A percentile compares a stretch with the other conserved stretches of the same genome.
phyloP scores from a whole-genome alignment of 768 basidiomycete genomes.

The Trichaptum fuscoviolaceum region DNA sequence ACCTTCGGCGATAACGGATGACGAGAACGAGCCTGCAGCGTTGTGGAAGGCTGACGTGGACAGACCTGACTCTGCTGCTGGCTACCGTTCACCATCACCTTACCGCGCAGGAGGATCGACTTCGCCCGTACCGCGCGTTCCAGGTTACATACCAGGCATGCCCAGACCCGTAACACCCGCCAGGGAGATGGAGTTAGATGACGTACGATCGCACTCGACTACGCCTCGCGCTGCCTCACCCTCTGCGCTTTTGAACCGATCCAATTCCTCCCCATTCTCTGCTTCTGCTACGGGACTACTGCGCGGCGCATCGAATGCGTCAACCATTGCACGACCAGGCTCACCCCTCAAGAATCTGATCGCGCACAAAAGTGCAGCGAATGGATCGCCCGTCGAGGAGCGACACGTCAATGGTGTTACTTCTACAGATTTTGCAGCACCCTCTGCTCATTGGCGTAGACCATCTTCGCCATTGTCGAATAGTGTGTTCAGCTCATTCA shows the following conservation, averaged over 20 bases:
- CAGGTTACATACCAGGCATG: slow-evolving; percentile 89
- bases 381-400: slow-evolving; percentile 33
- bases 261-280: slow-evolving; percentile 30
- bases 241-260: slow-evolving; percentile 25
- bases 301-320: slow-evolving; percentile 54
- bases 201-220: slow-evolving; percentile 60
- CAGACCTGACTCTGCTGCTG: slow-evolving; percentile 33
- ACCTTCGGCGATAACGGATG: not conserved
- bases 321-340: slow-evolving; percentile 31
- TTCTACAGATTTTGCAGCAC: not conserved
- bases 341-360: slow-evolving; percentile 42
- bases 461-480: slow-evolving; percentile 70
- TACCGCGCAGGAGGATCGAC: slow-evolving; percentile 42
- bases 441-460: slow-evolving; percentile 40
- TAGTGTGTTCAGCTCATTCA: slow-evolving; percentile 54
- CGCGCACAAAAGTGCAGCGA: slow-evolving; percentile 35
- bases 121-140: slow-evolving; percentile 52
- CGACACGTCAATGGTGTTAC: slow-evolving; percentile 1
- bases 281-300: slow-evolving; percentile 34
- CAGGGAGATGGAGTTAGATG: slow-evolving; percentile 66
- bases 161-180: slow-evolving; percentile 83
- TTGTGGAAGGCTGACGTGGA: not conserved
- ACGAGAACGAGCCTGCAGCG: not conserved
- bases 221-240: slow-evolving; percentile 77
- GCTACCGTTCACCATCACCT: slow-evolving; percentile 67